Conservation (phyloP, 306 rosid genomes). For the Vachellia pachyceras region DNA sequence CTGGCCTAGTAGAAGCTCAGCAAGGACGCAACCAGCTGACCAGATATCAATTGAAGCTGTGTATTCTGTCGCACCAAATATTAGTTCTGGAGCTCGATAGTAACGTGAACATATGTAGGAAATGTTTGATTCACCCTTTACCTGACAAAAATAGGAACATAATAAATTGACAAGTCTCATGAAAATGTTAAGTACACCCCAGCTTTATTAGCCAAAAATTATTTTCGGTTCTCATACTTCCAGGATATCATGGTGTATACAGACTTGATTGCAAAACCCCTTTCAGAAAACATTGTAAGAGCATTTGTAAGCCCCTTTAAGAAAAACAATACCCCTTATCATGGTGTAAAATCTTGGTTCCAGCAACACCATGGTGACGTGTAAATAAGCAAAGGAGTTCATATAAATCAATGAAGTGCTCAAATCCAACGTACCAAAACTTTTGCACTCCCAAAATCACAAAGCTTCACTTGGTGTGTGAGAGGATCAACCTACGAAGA, state of each 20-base stretch:
- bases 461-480: too few species aligned
- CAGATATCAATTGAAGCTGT: constrained; percentile 89
- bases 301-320: background rate
- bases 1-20: constrained; percentile 96
- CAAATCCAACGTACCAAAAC: constrained; percentile 67
- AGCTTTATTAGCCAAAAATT: too few species aligned
- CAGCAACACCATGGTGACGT: background rate
- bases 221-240: too few species aligned
- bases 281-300: background rate
- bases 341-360: background rate
- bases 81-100: constrained; percentile 98
- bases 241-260: too few species aligned
- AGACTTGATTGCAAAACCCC: too few species aligned
- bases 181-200: too few species aligned
- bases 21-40: constrained; percentile 99
- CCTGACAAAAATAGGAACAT: constrained; percentile 45
- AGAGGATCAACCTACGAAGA: too few species aligned
- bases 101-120: constrained; percentile 96
- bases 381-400: background rate
- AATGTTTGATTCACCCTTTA: constrained; percentile 87
- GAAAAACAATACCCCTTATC: background rate
- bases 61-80: constrained; percentile 95
- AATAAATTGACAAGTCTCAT: too few species aligned
- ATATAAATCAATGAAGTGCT: background rate
- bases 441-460: constrained; percentile 96